Evolutionary conservation across 108 stramenopile genomes (phyloP), one percentile per base, ranked within the genome.

Genomic region (Cyclotella atomus): DNA sequence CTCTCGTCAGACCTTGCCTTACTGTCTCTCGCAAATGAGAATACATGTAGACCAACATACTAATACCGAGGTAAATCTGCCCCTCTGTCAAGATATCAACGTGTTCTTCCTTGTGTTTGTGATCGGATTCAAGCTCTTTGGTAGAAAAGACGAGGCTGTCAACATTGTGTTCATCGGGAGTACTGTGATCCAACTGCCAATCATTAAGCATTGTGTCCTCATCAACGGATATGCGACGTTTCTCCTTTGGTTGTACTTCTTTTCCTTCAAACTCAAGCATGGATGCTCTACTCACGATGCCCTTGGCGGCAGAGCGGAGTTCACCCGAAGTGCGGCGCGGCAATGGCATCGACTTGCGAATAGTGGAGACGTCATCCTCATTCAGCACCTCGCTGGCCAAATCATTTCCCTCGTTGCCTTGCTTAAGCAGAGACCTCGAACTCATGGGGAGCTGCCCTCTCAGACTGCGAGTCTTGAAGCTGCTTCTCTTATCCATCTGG

Each of bases 11-110:
- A 7, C 70, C 70, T 59, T 59, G 56, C 27, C 46, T 35, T 16
- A 44, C 45, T 23, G 59, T 71, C 23, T 71, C 70, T 2, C 70
- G 60, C 0, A 71, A 34, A 29, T 61, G 46, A 28, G 59, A 71
- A 59, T 71, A 71, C 59, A 71, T 61, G 59, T 71, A 60, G 12
- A 71, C 59, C 23, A 71, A 57, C 59, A 71, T 61, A 30, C 70
- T 71, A 8, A 71, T 60, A 4, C 70, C 60, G 5, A 71, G 70
- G 30, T 61, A 71, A 20, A 49, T 44, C 23, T 71, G 70, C 10
- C 70, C 70, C 59, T 47, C 70, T 23, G 70, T 50, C 45, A 71
- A 59, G 25, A 71, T 50, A 35, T 71, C 70, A 15, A 47, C 20
- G 14, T 44, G 45, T 21, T 60, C 16, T 44, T 59, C 2, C 70